Conservation (phyloP, 2,329 filamentous ascomycete species). For the Arthrinium phaeospermum region DNA sequence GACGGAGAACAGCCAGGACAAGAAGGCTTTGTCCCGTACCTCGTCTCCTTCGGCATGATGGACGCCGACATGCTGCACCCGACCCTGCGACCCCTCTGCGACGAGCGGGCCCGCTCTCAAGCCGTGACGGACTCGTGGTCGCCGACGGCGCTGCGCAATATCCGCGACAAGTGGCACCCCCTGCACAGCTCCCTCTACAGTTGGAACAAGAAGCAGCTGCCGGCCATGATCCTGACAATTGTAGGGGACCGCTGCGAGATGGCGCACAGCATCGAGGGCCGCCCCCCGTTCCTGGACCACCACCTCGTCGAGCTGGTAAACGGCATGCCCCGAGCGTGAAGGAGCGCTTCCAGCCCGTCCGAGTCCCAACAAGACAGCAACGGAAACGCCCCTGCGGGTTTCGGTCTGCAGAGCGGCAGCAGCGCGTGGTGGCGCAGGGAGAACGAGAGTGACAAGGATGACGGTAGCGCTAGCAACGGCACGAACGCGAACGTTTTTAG, state of each 20-base stretch:
- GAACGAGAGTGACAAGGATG: neutral
- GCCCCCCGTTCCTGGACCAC: conserved; percentile 29
- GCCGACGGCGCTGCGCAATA: conserved; percentile 13
- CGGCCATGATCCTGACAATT: conserved; percentile 25
- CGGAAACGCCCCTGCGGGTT: no score
- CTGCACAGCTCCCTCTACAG: conserved; percentile 27
- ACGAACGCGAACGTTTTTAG: neutral
- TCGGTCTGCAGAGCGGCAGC: conserved; percentile 19
- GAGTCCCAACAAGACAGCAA: neutral
- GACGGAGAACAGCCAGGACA: neutral
- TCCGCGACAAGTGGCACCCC: conserved; percentile 26
- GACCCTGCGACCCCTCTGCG: neutral
- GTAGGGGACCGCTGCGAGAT: conserved; percentile 30
- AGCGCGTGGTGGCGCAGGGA: conserved; percentile 21
- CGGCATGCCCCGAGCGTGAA: conserved; percentile 28
- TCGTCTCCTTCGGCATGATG: neutral
- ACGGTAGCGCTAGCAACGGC: neutral
- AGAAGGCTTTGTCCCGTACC: neutral
- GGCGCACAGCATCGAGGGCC: conserved; percentile 30
- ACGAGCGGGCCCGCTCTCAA: neutral
- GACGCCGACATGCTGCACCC: neutral
- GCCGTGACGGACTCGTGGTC: neutral
- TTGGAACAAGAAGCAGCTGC: conserved; percentile 26
- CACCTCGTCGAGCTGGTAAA: conserved; percentile 27
- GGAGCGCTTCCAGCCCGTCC: conserved; percentile 24